Evolutionary conservation across 176 grass and related monocot genomes (phyloP), one percentile per base, ranked within the genome.

Genomic region (Dendrocalamus sinicus): DNA sequence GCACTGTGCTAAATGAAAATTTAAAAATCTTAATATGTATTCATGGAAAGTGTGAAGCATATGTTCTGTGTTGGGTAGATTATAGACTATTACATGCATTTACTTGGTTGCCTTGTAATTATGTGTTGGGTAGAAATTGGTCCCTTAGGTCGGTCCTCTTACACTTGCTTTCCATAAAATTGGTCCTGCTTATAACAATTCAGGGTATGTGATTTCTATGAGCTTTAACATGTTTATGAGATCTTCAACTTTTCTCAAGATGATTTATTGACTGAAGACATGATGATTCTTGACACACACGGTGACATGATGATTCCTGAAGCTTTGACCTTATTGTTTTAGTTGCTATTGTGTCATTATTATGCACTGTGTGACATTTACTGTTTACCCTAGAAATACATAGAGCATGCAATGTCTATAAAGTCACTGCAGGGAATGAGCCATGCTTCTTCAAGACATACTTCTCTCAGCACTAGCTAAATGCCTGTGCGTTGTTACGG

Each of bases 171-270:
- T 41, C 22, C 5, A 71, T 67, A 89, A 59, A 84, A 75, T 15
- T 85, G 77, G 17, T 78, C 76, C 10, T 84, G 41, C 8, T 22
- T 84, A 30, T 70, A n/a, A 6, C 46, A 81, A 11, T 84, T 78
- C 73, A 35, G 69, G 61, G 45, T 84, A 69, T 86, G 65, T 90
- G 81, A 87, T 85, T 52, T 79, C 13, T 75, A 80, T 86, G 51
- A 14, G 20, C 40, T 88, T 74, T 20, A 61, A 71, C 72, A 98
- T 93, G 91, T 93, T 74, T 53, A 66, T 72, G 95, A 98, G 86
- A 90, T 98, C 66, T 95, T 92, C 88, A 98, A 98, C 85, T 98
- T 95, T 63, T 89, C 91, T 66, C 95, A 98, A 98, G 95, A 98
- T 89, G 95, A 98, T 93, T 83, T 98, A 67, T 95, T 98, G 88